These are phyloP conservation scores for Carpinus viminea DNA, from an alignment of 306 rosid genomes.

Conservation along the genomic window DNA sequence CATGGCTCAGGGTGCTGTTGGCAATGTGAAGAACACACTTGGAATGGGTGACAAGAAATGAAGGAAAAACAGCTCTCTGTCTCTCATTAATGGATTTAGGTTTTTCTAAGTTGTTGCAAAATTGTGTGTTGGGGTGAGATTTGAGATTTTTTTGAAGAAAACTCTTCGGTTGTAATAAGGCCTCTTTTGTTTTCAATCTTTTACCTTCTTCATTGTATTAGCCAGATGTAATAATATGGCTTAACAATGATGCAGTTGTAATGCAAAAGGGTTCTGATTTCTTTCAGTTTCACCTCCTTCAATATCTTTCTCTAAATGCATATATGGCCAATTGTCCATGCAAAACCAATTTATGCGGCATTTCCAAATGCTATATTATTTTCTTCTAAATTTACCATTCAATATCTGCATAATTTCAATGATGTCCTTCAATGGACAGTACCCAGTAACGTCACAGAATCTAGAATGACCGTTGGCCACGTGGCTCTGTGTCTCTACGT, in stretches of 20 bases:
- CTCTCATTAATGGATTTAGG: conserved; percentile 28
- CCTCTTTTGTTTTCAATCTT: neutral
- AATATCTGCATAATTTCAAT: too few species aligned
- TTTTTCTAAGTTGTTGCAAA: neutral
- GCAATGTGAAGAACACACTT: conserved; percentile 57
- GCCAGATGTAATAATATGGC: conserved; percentile 17
- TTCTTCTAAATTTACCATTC: too few species aligned
- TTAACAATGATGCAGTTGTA: neutral
- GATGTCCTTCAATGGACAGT: too few species aligned
- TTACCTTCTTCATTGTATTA: neutral
- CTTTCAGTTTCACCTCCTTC: neutral
- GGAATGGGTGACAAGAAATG: conserved; percentile 57
- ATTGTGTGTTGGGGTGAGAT: neutral
- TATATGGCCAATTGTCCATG: too few species aligned
- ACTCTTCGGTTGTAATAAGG: conserved; percentile 27
- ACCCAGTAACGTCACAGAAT: neutral
- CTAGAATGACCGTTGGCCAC: conserved; percentile 17
- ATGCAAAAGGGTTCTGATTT: neutral
- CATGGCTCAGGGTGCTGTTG: conserved; percentile 66
- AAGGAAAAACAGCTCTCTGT: neutral
- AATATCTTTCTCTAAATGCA: neutral
- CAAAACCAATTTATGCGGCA: neutral
- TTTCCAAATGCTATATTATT: neutral
- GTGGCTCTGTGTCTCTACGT: neutral
- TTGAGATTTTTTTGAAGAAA: neutral